Conservation (phyloP, 371 early-diverging fungal genomes). For the Lichtheimia ornata region DNA sequence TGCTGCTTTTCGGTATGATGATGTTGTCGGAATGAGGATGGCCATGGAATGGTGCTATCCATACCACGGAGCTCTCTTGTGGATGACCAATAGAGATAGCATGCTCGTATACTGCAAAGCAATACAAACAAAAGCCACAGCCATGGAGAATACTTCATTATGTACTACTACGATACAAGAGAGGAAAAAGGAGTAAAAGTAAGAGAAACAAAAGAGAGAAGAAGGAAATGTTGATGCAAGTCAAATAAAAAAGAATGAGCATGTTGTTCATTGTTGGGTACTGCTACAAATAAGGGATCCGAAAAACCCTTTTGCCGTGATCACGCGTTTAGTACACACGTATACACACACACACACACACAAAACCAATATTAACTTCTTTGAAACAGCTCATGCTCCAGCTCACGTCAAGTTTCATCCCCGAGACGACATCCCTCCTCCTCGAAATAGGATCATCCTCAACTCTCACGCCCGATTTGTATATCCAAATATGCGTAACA, state of each 20-base stretch:
- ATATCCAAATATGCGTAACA: background rate
- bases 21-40: slow-evolving; percentile 15
- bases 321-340: background rate
- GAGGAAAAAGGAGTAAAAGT: background rate
- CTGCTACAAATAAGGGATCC: slow-evolving; percentile 9
- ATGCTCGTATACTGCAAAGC: slow-evolving; percentile 13
- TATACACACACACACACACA: no score
- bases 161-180: slow-evolving; percentile 4
- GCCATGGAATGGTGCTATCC: slow-evolving; percentile 13
- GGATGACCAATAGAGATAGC: slow-evolving; percentile 15
- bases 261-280: slow-evolving; percentile 1
- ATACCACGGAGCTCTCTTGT: slow-evolving; percentile 3
- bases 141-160: slow-evolving; percentile 8
- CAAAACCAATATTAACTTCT: no score
- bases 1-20: background rate
- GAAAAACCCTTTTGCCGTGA: background rate
- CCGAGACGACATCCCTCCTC: background rate
- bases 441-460: slow-evolving; percentile 1
- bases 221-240: background rate
- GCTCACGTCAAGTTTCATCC: background rate
- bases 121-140: slow-evolving; percentile 8
- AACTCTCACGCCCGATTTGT: background rate
- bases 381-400: no score
- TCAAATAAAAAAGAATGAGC: no score
- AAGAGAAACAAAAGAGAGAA: background rate